Conservation (phyloP, 2,329 filamentous ascomycete species). For the Penicillium sp. region DNA sequence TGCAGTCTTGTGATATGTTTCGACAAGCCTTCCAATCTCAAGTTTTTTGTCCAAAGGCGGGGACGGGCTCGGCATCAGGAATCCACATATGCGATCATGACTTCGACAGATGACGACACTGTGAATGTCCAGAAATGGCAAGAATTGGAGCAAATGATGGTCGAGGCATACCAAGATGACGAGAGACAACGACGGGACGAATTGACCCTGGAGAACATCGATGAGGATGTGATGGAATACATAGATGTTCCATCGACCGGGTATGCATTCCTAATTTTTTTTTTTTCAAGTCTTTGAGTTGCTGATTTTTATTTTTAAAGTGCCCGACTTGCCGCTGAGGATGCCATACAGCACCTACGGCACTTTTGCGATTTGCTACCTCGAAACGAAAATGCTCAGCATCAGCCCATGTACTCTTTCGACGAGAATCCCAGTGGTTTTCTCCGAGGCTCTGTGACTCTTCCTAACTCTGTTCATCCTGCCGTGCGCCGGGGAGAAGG, state of each 20-base stretch:
- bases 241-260: slow-evolving; percentile 42
- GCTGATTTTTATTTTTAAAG: slow-evolving; percentile 36
- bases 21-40: slow-evolving; percentile 60
- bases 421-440: slow-evolving; percentile 19
- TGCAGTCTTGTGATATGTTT: slow-evolving; percentile 67
- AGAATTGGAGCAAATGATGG: slow-evolving; percentile 71
- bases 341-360: slow-evolving; percentile 71
- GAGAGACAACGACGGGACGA: slow-evolving; percentile 51
- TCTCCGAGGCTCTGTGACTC: slow-evolving; percentile 59
- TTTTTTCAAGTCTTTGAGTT: background rate
- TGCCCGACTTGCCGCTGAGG: slow-evolving; percentile 69
- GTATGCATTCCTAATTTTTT: slow-evolving; percentile 5
- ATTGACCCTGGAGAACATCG: slow-evolving; percentile 50
- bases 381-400: slow-evolving; percentile 59
- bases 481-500: slow-evolving; percentile 58
- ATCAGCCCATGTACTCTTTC: slow-evolving; percentile 63
- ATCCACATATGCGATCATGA: slow-evolving; percentile 56
- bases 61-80: slow-evolving; percentile 60
- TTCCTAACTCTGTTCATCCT: slow-evolving; percentile 70
- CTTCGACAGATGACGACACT: slow-evolving; percentile 37
- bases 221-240: slow-evolving; percentile 38
- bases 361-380: slow-evolving; percentile 74
- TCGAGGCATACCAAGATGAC: slow-evolving; percentile 65
- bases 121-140: slow-evolving; percentile 57
- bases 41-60: slow-evolving; percentile 65